Evolutionary conservation across 2,329 filamentous ascomycete species (phyloP), one percentile per base, ranked within the genome.

Genomic region (Xylaria sp.): DNA sequence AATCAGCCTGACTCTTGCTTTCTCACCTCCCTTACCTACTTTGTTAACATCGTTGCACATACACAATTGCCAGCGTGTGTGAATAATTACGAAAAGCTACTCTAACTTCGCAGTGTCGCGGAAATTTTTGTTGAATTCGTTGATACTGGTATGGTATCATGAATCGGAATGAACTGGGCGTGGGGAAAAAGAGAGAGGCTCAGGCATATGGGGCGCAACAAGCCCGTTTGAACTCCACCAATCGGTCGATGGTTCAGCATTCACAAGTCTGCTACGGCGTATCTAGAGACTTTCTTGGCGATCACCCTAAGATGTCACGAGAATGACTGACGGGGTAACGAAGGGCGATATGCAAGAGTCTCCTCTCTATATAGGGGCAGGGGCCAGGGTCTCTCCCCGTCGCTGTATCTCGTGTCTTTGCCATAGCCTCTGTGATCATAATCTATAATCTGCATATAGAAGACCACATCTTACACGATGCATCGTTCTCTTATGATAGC

Each of bases 151-250:
- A 28, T 63, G 7, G 3, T 25, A 25, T 25, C 3, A 25, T 25
- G 23, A 25, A 25, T 25, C 23, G 23, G 3, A 25, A 25, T 25
- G 23, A 25, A 25, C 23, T 25, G 23, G 23, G 23, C 41, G 15
- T 46, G 18, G 15, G 13, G 18, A 2, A n/a, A 46, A 18, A 5
- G 59, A n/a, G 25, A 6, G 28, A 28, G 28, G 28, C 28, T 28
- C 28, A 28, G 28, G 50, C 28, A 15, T 20, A 39, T 41, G 23
- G 25, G 50, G 31, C 39, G 57, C 50, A 18, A 25, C 20, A 37
- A 37, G 13, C 46, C 34, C 20, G 48, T 10, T 48, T 28, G n/a
- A 62, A 41, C 44, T 70, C 68, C 68, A 68, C 68, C 65, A 70
- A 70, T 70, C 65, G 61, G 68, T 39, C 28, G 20, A 46, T 2